These are phyloP conservation scores for Dactylorhiza incarnata DNA, from an alignment of 106 monocot species.

Conservation along the genomic window DNA sequence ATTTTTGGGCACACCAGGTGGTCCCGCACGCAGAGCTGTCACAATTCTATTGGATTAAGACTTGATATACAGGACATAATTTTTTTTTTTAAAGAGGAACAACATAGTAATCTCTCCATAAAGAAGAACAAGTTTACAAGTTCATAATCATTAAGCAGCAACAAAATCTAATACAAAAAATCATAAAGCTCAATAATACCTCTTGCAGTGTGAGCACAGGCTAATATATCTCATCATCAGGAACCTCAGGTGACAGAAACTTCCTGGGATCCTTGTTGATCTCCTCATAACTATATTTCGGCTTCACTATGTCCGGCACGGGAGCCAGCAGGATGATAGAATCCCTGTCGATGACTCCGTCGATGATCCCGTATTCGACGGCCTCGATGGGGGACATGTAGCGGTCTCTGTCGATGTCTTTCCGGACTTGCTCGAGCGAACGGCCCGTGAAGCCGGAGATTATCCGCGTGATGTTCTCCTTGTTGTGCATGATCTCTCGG, in stretches of 20 bases:
- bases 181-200: not conserved
- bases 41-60: too few relatives aligned
- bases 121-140: not conserved
- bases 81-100: not conserved
- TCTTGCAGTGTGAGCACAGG: not conserved
- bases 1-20: too few relatives aligned
- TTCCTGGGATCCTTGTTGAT: slow-evolving; percentile 65
- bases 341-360: slow-evolving; percentile 73
- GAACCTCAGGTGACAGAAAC: slow-evolving; percentile 72
- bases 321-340: slow-evolving; percentile 60
- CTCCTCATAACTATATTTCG: slow-evolving; percentile 50
- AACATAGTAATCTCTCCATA: not conserved
- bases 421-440: slow-evolving; percentile 63
- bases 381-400: slow-evolving; percentile 95
- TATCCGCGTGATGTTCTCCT: slow-evolving; percentile 55
- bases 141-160: not conserved
- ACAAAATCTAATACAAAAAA: not conserved
- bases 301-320: slow-evolving; percentile 63
- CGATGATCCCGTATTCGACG: slow-evolving; percentile 86
- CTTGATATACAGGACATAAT: too few relatives aligned
- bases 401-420: slow-evolving; percentile 82
- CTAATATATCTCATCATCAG: slow-evolving; percentile 96
- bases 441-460: slow-evolving; percentile 72
- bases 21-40: too few relatives aligned
- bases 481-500: slow-evolving; percentile 73